Conservation (phyloP, 495 filamentous ascomycete genomes). For the Penicillium odoratum region DNA sequence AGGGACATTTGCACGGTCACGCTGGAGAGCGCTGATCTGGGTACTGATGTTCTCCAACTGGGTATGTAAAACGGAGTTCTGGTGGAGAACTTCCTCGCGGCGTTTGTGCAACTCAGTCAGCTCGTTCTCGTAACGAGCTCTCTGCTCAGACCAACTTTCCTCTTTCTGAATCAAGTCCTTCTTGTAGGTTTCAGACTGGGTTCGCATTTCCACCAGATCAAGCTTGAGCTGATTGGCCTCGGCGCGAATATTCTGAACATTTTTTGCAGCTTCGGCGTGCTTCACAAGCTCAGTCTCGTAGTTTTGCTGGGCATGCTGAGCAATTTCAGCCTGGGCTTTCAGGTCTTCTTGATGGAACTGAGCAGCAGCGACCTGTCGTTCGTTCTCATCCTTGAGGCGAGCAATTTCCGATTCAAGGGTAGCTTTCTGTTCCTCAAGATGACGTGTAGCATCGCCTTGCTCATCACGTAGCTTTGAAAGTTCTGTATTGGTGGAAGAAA, state of each 20-base stretch:
- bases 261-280: slow-evolving; percentile 88
- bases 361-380: slow-evolving; percentile 72
- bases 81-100: slow-evolving; percentile 75
- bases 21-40: slow-evolving; percentile 75
- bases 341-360: slow-evolving; percentile 85
- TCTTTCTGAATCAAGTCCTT: slow-evolving; percentile 76
- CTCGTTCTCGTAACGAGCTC: slow-evolving; percentile 78
- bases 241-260: slow-evolving; percentile 70
- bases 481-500: slow-evolving; percentile 75
- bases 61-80: slow-evolving; percentile 84
- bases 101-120: slow-evolving; percentile 72
- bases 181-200: slow-evolving; percentile 79
- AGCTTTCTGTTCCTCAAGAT: slow-evolving; percentile 76
- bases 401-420: slow-evolving; percentile 71
- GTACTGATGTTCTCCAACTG: slow-evolving; percentile 79
- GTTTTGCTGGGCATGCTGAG: slow-evolving; percentile 86
- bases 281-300: slow-evolving; percentile 93
- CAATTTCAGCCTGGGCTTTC: slow-evolving; percentile 89
- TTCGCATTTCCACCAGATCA: slow-evolving; percentile 65
- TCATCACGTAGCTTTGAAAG: slow-evolving; percentile 74
- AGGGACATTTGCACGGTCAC: slow-evolving; percentile 59
- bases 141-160: slow-evolving; percentile 81
- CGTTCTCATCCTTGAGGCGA: slow-evolving; percentile 82
- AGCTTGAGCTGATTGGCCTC: slow-evolving; percentile 82
- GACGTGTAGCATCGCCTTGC: slow-evolving; percentile 69